phyloP scores from a whole-genome alignment of 2,329 filamentous ascomycete species.

The Phialocephala subalpina region DNA sequence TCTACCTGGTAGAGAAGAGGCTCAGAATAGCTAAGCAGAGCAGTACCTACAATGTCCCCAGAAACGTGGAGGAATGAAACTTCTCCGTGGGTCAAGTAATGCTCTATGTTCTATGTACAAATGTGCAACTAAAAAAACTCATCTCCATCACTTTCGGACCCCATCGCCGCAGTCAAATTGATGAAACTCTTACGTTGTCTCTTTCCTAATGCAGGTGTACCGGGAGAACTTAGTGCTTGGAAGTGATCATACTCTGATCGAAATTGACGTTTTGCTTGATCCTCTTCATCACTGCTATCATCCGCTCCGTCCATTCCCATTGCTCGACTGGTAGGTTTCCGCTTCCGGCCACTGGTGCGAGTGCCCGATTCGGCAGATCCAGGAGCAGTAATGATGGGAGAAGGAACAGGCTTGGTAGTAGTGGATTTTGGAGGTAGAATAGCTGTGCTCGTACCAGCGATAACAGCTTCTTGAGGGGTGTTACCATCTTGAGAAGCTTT shows the following conservation, averaged over 20 bases:
- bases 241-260: constrained; percentile 42
- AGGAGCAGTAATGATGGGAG: constrained; percentile 10
- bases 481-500: constrained; percentile 12
- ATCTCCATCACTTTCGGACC: constrained; percentile 20
- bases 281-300: constrained; percentile 31
- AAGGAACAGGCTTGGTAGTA: background rate
- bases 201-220: constrained; percentile 37
- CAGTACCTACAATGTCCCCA: background rate
- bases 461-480: background rate
- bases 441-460: background rate
- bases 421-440: background rate
- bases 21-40: too few relatives aligned
- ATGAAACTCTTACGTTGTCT: constrained; percentile 32
- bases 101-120: background rate
- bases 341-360: constrained; percentile 33
- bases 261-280: constrained; percentile 26
- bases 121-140: background rate
- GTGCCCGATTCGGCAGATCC: constrained; percentile 22
- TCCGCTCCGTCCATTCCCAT: constrained; percentile 29
- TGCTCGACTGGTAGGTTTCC: constrained; percentile 31
- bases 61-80: background rate
- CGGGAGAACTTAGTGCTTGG: constrained; percentile 38
- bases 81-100: background rate
- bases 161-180: constrained; percentile 8
- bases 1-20: too few relatives aligned